Percentiles rank a stretch among this genome's conserved stretches.
Conservation (phyloP, 495 filamentous ascomycete genomes). For the Tuber indicum region DNA sequence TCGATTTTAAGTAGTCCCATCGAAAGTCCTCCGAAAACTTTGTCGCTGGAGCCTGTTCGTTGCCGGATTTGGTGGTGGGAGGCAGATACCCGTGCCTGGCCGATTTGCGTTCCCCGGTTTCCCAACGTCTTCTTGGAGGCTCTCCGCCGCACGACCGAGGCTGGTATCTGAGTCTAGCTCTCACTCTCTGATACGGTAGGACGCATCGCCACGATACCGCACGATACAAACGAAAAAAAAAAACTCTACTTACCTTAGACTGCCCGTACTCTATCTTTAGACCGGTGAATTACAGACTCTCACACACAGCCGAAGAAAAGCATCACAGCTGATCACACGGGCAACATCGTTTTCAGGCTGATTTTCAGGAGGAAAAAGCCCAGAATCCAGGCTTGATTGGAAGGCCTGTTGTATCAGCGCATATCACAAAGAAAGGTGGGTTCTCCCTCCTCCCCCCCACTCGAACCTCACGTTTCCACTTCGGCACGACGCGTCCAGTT, state of each 20-base stretch:
- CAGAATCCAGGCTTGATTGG: constrained; percentile 6
- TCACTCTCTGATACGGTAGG: neutral
- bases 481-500: constrained; percentile 18
- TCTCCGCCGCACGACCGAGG: neutral
- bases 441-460: neutral
- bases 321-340: neutral
- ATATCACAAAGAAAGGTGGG: constrained; percentile 1
- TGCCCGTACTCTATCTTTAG: neutral
- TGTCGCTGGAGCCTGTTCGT: neutral
- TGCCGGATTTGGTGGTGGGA: neutral
- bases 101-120: neutral
- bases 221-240: neutral
- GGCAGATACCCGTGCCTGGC: neutral
- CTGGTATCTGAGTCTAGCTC: neutral
- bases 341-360: constrained; percentile 9
- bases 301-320: neutral
- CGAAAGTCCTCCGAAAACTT: neutral
- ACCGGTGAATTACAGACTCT: neutral
- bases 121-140: neutral
- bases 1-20: neutral
- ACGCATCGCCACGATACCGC: constrained; percentile 1
- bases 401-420: neutral
- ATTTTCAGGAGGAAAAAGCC: constrained; percentile 18
- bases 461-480: neutral
- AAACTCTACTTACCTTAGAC: neutral